Conservation (phyloP, 495 filamentous ascomycete species). For the Penicillium verhagenii region DNA sequence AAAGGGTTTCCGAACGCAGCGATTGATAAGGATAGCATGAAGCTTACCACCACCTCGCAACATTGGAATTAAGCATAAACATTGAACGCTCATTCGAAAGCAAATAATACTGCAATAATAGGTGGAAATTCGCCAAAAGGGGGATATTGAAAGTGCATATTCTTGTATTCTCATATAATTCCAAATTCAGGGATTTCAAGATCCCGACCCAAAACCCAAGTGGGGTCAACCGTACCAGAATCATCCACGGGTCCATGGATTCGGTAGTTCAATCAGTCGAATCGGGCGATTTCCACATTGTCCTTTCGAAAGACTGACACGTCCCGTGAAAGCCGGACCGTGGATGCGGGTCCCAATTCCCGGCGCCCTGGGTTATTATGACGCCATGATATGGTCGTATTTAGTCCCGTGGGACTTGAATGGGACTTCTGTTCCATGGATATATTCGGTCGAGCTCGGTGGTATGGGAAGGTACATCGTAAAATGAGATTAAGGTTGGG, state of each 20-base stretch:
- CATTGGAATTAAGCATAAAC: too few species aligned
- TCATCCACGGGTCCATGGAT: conserved; percentile 15
- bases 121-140: too few species aligned
- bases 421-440: background rate
- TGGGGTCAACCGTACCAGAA: conserved; percentile 6
- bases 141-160: too few species aligned
- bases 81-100: too few species aligned
- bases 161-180: too few species aligned
- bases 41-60: too few species aligned
- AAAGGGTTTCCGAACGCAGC: too few species aligned
- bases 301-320: conserved; percentile 15
- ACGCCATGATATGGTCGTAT: conserved; percentile 15
- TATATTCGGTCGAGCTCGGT: background rate
- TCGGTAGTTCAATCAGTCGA: conserved; percentile 8
- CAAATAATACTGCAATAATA: too few species aligned
- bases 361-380: conserved; percentile 20
- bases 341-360: conserved; percentile 19
- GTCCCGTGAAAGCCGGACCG: conserved; percentile 9
- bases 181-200: background rate
- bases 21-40: too few species aligned
- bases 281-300: conserved; percentile 18
- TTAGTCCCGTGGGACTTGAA: background rate
- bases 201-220: background rate
- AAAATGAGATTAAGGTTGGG: background rate
- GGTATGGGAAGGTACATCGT: background rate